Base-by-base conservation (phyloP, 2,329 filamentous ascomycete species). In the Didymella segeticola region DNA sequence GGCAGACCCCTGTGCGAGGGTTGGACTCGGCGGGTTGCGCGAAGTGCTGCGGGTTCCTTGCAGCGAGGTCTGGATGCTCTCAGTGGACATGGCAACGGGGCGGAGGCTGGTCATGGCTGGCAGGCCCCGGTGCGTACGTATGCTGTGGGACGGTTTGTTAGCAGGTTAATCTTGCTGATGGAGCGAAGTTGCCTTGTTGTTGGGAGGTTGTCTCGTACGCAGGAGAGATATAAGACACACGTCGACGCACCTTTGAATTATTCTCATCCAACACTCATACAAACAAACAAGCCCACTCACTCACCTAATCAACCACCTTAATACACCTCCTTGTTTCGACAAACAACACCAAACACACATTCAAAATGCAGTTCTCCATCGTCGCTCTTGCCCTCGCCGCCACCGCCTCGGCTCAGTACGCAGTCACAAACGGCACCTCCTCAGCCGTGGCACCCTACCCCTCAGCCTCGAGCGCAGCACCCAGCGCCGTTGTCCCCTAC, bases 281-380 rank as follows among this genome's bases (percentile, higher is more conserved):
- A 22, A 31, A 5, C 34, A 36, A 31, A 43, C 27, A 23, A 30
- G 22, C 8, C 20, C 12, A 27, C 20, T 9, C 25, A 22, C 22
- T 19, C 29, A 20, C 11, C 14, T 23, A 9, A 46, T 39, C 38
- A n/a, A 47, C 46, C 38, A 37, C 25, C 34, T n/a, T n/a, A n/a
- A 5, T 26, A 5, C 5, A 5, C 25, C 11, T 23, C 23, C 34
- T 37, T 23, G 34, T 37, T 14, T 20, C 34, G 9, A 31, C 47
- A 34, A 38, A n/a, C 29, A 26, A 47, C 36, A 29, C 39, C 45
- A 25, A 11, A 47, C 34, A 26, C 41, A 57, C 38, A 47, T 47
- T 36, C 52, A 53, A 51, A 37, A 71, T 72, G 69, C 69, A 70
- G 55, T 69, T 72, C 67, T 66, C 69, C 53, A 43, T 65, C 59